These are phyloP conservation scores for Phytophthora hibernalis DNA, from an alignment of 352 stramenopile genomes.

Conservation along the genomic window DNA sequence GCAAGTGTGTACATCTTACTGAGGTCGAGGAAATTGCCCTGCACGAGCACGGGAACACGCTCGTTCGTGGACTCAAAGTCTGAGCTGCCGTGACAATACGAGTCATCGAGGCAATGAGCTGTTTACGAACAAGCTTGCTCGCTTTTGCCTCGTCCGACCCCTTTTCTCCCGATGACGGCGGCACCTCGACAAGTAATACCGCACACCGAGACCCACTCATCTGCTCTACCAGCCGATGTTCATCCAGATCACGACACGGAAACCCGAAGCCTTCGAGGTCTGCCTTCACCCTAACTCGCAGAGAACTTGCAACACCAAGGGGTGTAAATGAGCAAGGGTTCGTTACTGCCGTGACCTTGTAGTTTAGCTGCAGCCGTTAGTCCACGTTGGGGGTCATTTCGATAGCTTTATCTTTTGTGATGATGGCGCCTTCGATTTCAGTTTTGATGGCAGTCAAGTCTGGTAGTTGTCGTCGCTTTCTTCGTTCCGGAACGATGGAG, in stretches of 20 bases:
- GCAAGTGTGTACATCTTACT: conserved; percentile 81
- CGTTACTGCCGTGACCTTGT: conserved; percentile 1
- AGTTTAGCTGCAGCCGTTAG: background rate
- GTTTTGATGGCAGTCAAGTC: background rate
- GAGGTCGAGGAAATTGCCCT: conserved; percentile 68
- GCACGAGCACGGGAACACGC: conserved; percentile 63
- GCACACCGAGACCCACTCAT: conserved; percentile 37
- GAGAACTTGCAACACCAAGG: conserved; percentile 34
- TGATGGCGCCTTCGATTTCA: conserved; percentile 12
- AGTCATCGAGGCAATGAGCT: conserved; percentile 47
- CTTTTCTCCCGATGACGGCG: conserved; percentile 21
- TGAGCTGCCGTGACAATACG: conserved; percentile 48
- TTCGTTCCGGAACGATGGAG: conserved; percentile 28
- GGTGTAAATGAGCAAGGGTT: conserved; percentile 38
- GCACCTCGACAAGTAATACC: conserved; percentile 46
- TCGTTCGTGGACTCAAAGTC: conserved; percentile 31
- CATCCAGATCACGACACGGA: conserved; percentile 30
- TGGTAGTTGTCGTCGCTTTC: conserved; percentile 11
- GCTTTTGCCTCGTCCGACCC: conserved; percentile 34
- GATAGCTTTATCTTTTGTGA: too few relatives aligned
- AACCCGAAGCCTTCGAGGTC: conserved; percentile 40
- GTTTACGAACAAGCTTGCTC: conserved; percentile 40
- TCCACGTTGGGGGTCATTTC: background rate
- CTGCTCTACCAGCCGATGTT: conserved; percentile 39
- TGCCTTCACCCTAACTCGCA: conserved; percentile 29